Base-by-base conservation (phyloP, 2,329 filamentous ascomycete species). In the Aspergillus alliaceus region DNA sequence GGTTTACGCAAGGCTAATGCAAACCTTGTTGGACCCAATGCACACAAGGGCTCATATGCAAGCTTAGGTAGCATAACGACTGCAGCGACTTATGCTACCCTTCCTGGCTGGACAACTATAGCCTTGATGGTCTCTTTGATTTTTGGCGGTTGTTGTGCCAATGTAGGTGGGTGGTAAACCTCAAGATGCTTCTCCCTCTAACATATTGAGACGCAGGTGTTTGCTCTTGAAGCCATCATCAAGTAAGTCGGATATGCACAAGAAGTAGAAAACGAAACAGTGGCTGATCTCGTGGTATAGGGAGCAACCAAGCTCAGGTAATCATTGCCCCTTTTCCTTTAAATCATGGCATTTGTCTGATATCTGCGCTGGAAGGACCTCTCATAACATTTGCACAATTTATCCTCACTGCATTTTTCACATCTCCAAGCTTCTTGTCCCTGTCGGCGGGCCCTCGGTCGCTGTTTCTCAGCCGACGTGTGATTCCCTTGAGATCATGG, bases 91-190 rank as follows among this genome's bases (percentile, higher is more conserved):
- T 68, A 73, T 58, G 60, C 71, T 9, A 64, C 69, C 2, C 39
- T 88, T 57, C 84, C 85, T 31, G 82, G 82, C 73, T 88, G 84
- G 82, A 74, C 90, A 35, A 82, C 84, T 56, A 79, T 88, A 46
- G 79, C 82, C 22, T 80, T 83, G 56, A 96, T 96, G 83, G 82
- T 93, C 57, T 83, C 82, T 51, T 83, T 98, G 64, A 98, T 99
- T 58, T 97, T 99, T 74, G 95, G 95, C 51, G 95, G 95, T 29
- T 96, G 92, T 72, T 96, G 93, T 77, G 91, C 91, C 34, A 96
- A 96, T 82, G 93, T 93, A 79, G 76, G 86, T 77, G 53, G 39
- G 39, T 31, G 9, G 48, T 18, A 55, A 35, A 47, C 6, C 22
- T 42, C 15, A 32, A 58, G 51, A 27, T 11, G 14, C 57, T 47